Base-by-base conservation (phyloP, 2,329 filamentous ascomycete species). In the Alternaria gaisen region DNA sequence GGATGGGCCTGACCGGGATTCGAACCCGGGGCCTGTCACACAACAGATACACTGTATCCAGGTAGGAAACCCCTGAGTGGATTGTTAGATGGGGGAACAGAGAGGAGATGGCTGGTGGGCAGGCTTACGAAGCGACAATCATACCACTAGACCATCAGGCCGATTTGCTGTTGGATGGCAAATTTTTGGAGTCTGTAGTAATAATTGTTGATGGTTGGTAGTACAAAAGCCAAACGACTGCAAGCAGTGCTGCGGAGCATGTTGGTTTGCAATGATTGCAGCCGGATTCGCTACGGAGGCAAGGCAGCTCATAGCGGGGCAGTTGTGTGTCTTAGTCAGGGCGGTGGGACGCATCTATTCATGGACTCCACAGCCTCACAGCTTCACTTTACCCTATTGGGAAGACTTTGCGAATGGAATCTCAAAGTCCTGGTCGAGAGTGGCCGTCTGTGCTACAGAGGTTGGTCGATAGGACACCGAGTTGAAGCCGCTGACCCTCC, bases 11-110 rank as follows among this genome's bases (percentile, higher is more conserved):
- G 67, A 67, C 72, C 72, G 72, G 72, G 72, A 74, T 69, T 77
- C 71, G 74, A 77, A 76, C 74, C 74, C 74, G 74, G 74, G 74
- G 72, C 73, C 74, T 77, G 73, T 75, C 72, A 77, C 74, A 77
- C 42, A 56, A 69, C 65, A 66, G 67, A 64, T 59, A 61, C 60
- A 58, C 60, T 56, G 66, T 68, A 66, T 68, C 66, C 68, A 68
- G 70, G 72, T 36, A 22, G 56, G n/a, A 42, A 43, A 60, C 60
- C 65, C 65, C 55, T 50, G 14, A 6, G 20, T 8, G 7, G 32
- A 12, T 36, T 48, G 44, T 53, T 46, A 53, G 50, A 26, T n/a
- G 24, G 32, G 32, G 1, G 32, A 14, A 14, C 32, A 16, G 28
- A 8, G 14, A 5, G 14, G 20, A 14, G 36, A 40, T 34, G 48